Evolutionary conservation across 495 filamentous ascomycete genomes (phyloP).

Genomic region (Cercophora sp.): DNA sequence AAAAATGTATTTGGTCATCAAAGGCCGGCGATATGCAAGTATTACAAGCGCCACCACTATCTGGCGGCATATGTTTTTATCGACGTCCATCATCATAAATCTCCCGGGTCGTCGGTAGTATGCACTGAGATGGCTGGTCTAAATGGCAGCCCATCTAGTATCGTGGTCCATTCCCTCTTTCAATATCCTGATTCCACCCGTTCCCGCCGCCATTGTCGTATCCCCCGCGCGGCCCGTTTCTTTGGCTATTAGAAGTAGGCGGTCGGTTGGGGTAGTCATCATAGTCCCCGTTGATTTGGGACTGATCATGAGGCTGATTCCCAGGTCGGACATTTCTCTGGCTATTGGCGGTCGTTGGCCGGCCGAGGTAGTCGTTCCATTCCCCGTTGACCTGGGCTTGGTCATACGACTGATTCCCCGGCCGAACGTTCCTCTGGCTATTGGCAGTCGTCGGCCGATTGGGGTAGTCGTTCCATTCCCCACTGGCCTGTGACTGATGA

Average conservation of each 20-base stretch:
- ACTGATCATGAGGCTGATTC: slow-evolving; percentile 6
- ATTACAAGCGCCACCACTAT: not conserved
- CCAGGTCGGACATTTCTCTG: not conserved
- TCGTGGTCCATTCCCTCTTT: slow-evolving; percentile 24
- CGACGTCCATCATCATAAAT: too few species aligned
- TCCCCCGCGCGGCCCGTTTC: slow-evolving; percentile 14
- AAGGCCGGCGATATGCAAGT: slow-evolving; percentile 2
- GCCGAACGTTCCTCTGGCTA: slow-evolving; percentile 16
- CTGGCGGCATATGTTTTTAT: too few species aligned
- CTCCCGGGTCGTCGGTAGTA: too few species aligned
- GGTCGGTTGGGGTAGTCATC: slow-evolving; percentile 19
- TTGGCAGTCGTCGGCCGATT: slow-evolving; percentile 21
- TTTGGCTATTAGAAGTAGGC: slow-evolving; percentile 21
- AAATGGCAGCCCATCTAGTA: too few species aligned
- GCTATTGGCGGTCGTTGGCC: not conserved
- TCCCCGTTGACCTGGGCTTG: too few species aligned
- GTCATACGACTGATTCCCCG: too few species aligned
- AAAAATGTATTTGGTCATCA: not conserved
- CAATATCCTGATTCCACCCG: slow-evolving; percentile 33
- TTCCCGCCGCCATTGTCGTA: slow-evolving; percentile 27
- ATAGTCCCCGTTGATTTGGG: slow-evolving; percentile 8
- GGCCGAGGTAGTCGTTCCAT: slow-evolving; percentile 3
- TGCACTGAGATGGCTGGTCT: too few species aligned
- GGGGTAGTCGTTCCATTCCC: slow-evolving; percentile 14
- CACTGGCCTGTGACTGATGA: slow-evolving; percentile 11